Evolutionary conservation across 2,329 filamentous ascomycete species (phyloP).

Genomic region (Grosmannia huntii): DNA sequence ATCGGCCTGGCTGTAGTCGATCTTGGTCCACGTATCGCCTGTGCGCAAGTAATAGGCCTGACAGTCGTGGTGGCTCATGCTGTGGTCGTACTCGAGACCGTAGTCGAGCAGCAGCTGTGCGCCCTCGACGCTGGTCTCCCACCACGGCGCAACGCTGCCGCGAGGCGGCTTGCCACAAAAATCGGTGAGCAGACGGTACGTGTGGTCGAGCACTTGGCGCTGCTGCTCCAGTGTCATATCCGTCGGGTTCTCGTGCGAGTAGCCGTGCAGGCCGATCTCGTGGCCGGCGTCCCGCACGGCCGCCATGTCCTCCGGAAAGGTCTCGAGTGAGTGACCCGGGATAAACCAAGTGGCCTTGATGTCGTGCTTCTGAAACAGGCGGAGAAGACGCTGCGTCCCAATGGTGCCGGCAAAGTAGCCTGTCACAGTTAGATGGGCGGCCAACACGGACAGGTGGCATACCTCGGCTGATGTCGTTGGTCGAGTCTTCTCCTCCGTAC

Average conservation of each 20-base stretch:
- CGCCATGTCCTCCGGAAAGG: slow-evolving; percentile 32
- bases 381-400: slow-evolving; percentile 52
- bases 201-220: slow-evolving; percentile 61
- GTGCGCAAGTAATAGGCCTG: slow-evolving; percentile 51
- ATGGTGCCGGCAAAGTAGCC: slow-evolving; percentile 54
- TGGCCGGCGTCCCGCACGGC: slow-evolving; percentile 32
- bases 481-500: slow-evolving; percentile 58
- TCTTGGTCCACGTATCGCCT: slow-evolving; percentile 54
- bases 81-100: slow-evolving; percentile 58
- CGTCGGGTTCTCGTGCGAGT: slow-evolving; percentile 25
- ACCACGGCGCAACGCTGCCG: slow-evolving; percentile 62
- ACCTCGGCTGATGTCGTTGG: slow-evolving; percentile 58
- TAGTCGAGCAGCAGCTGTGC: slow-evolving; percentile 52
- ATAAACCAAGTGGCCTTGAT: slow-evolving; percentile 52
- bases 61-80: slow-evolving; percentile 53
- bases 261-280: slow-evolving; percentile 33
- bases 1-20: slow-evolving; percentile 46
- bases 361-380: slow-evolving; percentile 57
- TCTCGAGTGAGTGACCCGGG: slow-evolving; percentile 34
- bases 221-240: slow-evolving; percentile 61
- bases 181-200: slow-evolving; percentile 55
- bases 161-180: slow-evolving; percentile 61
- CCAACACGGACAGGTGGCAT: background rate
- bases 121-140: slow-evolving; percentile 59
- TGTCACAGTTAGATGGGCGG: background rate